phyloP scores from a whole-genome alignment of 106 monocot genomes.

The Platanthera zijinensis region DNA sequence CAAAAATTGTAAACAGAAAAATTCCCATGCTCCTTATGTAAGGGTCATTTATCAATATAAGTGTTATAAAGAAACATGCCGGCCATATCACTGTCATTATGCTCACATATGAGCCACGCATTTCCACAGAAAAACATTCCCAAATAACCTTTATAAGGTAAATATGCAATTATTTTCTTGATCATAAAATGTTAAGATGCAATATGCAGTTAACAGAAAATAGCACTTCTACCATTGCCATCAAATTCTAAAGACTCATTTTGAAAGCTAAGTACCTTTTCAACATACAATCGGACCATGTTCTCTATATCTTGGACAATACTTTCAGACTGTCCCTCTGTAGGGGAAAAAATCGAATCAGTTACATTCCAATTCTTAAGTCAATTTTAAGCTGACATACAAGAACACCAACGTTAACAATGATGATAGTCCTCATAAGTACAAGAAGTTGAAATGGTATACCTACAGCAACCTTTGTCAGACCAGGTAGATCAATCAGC shows the following conservation, averaged over 20 bases:
- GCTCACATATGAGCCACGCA: background rate
- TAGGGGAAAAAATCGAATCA: background rate
- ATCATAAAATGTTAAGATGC: background rate
- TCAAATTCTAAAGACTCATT: background rate
- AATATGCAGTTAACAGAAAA: background rate
- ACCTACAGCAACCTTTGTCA: slow-evolving; percentile 99
- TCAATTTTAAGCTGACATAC: background rate
- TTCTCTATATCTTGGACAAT: slow-evolving; percentile 96
- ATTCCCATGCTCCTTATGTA: background rate
- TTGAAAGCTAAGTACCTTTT: slow-evolving; percentile 48
- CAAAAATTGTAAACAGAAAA: background rate
- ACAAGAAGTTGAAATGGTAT: slow-evolving; percentile 2
- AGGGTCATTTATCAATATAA: too few relatives aligned
- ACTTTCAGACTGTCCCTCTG: slow-evolving; percentile 92
- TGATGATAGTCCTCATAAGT: background rate
- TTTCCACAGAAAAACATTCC: background rate
- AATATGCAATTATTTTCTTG: background rate
- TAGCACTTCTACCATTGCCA: background rate
- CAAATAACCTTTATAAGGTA: background rate
- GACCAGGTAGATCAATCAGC: slow-evolving; percentile 92
- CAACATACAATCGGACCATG: slow-evolving; percentile 97
- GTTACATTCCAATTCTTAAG: background rate
- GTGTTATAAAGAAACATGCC: too few relatives aligned
- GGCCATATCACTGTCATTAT: slow-evolving; percentile 1
- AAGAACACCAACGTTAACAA: background rate